These are phyloP conservation scores for Nannochloris sp. DNA, from an alignment of 139 green algal species.

Conservation along the genomic window DNA sequence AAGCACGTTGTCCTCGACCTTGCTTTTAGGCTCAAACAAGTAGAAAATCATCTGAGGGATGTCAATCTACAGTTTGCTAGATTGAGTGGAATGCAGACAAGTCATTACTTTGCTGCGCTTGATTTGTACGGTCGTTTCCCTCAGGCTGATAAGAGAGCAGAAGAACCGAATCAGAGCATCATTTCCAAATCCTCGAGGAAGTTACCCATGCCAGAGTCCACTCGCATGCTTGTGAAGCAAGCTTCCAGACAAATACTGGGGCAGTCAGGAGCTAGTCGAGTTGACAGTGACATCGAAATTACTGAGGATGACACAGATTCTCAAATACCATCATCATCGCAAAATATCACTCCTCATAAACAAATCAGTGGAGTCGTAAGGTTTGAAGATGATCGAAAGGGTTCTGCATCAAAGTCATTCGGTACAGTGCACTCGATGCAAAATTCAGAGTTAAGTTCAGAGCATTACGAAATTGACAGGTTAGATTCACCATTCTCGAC, in stretches of 20 bases:
- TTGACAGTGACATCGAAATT: too few relatives aligned
- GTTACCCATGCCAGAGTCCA: constrained; percentile 14
- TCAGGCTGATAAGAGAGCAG: background rate
- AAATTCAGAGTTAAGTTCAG: too few relatives aligned
- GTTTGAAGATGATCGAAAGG: background rate
- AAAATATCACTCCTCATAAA: background rate
- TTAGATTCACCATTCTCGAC: too few relatives aligned
- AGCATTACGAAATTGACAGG: too few relatives aligned
- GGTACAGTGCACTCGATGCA: background rate
- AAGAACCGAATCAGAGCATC: background rate
- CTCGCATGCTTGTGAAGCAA: background rate
- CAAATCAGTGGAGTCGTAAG: background rate
- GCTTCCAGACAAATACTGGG: constrained; percentile 9
- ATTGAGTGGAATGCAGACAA: constrained; percentile 29
- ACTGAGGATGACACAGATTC: too few relatives aligned
- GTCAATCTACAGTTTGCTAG: constrained; percentile 34
- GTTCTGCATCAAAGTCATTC: too few relatives aligned
- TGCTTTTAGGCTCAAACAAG: constrained; percentile 39
- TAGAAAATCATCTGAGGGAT: constrained; percentile 35
- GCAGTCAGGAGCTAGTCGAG: background rate
- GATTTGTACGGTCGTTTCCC: constrained; percentile 41
- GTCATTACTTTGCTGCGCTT: constrained; percentile 12
- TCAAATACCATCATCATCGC: background rate
- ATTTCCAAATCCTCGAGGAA: constrained; percentile 7
- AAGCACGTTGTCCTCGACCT: constrained; percentile 53